Evolutionary conservation across 176 grass and related monocot genomes (phyloP), one percentile per base, ranked within the genome.

Genomic region (Dactylis glomerata): DNA sequence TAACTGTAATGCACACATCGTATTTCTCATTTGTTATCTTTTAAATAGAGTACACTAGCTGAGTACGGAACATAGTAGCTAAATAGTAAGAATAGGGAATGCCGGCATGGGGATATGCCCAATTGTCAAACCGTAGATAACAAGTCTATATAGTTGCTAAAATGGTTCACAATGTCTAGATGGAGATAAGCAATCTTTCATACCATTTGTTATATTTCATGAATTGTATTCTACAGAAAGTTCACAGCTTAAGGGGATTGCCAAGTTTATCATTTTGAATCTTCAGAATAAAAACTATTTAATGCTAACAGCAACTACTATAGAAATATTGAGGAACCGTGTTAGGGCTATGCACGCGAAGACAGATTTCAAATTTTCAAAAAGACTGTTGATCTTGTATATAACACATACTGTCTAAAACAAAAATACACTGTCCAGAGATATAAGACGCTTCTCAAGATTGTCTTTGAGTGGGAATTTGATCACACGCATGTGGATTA

Each of bases 171-270:
- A 40, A 8, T 26, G 6, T 46, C n/a, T 27, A 9, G 40, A 45
- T 24, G 68, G 23, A 45, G 68, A 46, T 45, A 24, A 45, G 13
- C n/a, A 72, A 17, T 26, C 12, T 40, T 16, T 26, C 38, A 10
- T 71, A 36, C 79, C 41, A 59, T 20, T 71, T 70, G 24, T 78
- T 46, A 75, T 70, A 45, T 59, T 59, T 24, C 37, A 79, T 31
- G 24, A 70, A 70, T 69, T 40, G 40, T 30, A 27, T 23, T 83
- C 8, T 46, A 61, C 38, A 23, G 34, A 7, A n/a, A 23, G 30
- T 28, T 32, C 17, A 61, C 26, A 37, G 30, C 51, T 24, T 37
- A 33, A 40, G 49, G 31, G 30, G 36, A 52, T 64, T 73, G 61
- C 42, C 5, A 2, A 63, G 17, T 6, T 2, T 86, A 62, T 10